Evolutionary conservation across 108 stramenopile genomes (phyloP).

Genomic region (Aureococcus anophagefferens): DNA sequence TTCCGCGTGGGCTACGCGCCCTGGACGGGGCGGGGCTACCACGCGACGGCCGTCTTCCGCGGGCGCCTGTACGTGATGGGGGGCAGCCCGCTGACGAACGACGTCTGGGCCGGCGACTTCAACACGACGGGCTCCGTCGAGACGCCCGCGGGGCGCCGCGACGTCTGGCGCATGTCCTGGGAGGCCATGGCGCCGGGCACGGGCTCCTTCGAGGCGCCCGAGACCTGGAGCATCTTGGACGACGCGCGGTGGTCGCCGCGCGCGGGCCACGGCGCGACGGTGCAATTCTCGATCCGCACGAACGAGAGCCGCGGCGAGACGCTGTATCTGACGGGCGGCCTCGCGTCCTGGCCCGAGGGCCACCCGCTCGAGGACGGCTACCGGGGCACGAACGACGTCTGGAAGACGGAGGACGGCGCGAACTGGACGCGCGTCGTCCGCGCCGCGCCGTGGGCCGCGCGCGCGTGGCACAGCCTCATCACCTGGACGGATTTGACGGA

Average conservation of each 20-base stretch:
- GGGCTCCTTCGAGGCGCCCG: not conserved
- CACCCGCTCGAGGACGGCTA: constrained; percentile 38
- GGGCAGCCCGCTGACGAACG: constrained; percentile 60
- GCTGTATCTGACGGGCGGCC: constrained; percentile 21
- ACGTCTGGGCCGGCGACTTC: constrained; percentile 51
- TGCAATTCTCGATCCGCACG: not conserved
- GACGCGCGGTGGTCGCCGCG: not conserved
- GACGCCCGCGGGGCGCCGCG: too few species aligned
- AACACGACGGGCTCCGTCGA: constrained; percentile 6
- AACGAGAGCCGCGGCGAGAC: constrained; percentile 1
- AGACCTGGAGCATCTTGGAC: not conserved
- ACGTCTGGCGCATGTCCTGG: not conserved
- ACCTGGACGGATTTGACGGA: constrained; percentile 28
- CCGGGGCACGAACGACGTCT: constrained; percentile 51
- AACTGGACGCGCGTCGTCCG: constrained; percentile 34
- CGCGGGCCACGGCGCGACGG: not conserved
- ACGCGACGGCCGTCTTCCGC: constrained; percentile 40
- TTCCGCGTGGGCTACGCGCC: constrained; percentile 52
- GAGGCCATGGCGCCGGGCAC: not conserved
- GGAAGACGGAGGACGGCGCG: constrained; percentile 40
- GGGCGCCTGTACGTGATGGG: constrained; percentile 50
- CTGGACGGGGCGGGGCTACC: constrained; percentile 59
- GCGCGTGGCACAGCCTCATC: constrained; percentile 45
- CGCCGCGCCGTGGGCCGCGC: constrained; percentile 37
- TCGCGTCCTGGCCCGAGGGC: constrained; percentile 40